phyloP scores from a whole-genome alignment of 2,329 filamentous ascomycete genomes.

The Paracamarosporium sp. region DNA sequence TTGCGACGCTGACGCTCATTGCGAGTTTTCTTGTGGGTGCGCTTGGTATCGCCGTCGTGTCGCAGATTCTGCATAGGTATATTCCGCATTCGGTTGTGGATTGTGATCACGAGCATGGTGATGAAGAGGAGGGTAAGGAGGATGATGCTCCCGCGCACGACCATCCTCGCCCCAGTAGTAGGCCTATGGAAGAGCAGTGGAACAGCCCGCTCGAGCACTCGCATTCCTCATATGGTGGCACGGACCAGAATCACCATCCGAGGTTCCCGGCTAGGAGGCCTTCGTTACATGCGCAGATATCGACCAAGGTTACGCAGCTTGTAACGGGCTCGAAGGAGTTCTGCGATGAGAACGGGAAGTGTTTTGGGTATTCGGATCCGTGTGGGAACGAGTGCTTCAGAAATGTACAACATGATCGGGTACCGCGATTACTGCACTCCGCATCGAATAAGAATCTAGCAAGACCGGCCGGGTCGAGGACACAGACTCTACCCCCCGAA shows the following conservation, averaged over 20 bases:
- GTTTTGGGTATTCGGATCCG: slow-evolving; percentile 67
- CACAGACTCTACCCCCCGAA: slow-evolving; percentile 34
- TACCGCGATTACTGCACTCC: slow-evolving; percentile 29
- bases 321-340: slow-evolving; percentile 56
- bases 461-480: slow-evolving; percentile 28
- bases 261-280: slow-evolving; percentile 35
- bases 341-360: slow-evolving; percentile 66
- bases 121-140: slow-evolving; percentile 51
- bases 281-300: slow-evolving; percentile 51
- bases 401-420: slow-evolving; percentile 49
- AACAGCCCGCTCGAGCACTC: slow-evolving; percentile 9
- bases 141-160: slow-evolving; percentile 27
- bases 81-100: slow-evolving; percentile 82
- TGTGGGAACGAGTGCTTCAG: slow-evolving; percentile 69
- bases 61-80: slow-evolving; percentile 73
- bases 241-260: slow-evolving; percentile 16
- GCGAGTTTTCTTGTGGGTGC: slow-evolving; percentile 75
- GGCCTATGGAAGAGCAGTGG: slow-evolving; percentile 29
- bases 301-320: slow-evolving; percentile 55
- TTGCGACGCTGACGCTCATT: slow-evolving; percentile 73
- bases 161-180: neutral
- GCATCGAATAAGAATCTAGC: slow-evolving; percentile 10
- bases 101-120: slow-evolving; percentile 77
- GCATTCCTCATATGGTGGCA: slow-evolving; percentile 27
- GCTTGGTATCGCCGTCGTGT: slow-evolving; percentile 76